A percentile compares a stretch with the other conserved stretches of the same genome.
These are phyloP conservation scores for Spinellus fusiger DNA, from an alignment of 192 early-diverging fungal species.

Conservation along the genomic window DNA sequence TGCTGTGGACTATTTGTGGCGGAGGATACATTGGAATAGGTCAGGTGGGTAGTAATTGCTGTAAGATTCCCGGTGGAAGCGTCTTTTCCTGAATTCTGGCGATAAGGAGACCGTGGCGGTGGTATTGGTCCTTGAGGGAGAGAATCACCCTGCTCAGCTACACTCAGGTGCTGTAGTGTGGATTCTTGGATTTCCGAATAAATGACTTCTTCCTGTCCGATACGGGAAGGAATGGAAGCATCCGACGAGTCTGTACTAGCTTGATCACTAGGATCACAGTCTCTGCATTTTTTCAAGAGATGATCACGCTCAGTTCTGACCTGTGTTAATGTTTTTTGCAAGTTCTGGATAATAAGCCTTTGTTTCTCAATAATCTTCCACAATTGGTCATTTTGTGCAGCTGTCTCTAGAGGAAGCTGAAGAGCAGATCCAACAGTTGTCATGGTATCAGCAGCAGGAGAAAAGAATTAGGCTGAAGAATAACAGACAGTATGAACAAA, in stretches of 20 bases:
- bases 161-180: neutral
- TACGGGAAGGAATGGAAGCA: neutral
- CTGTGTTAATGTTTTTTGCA: slow-evolving; percentile 60
- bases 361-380: slow-evolving; percentile 92
- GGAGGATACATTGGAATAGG: neutral
- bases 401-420: neutral
- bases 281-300: slow-evolving; percentile 13
- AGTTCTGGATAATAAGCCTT: slow-evolving; percentile 75
- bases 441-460: neutral
- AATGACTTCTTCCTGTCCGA: neutral
- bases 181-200: neutral
- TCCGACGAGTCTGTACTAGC: neutral
- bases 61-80: neutral
- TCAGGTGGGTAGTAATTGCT: neutral
- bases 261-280: neutral
- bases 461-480: neutral
- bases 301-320: slow-evolving; percentile 38
- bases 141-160: neutral
- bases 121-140: slow-evolving; percentile 4
- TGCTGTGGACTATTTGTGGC: neutral
- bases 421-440: neutral
- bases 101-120: slow-evolving; percentile 28
- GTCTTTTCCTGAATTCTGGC: slow-evolving; percentile 18
- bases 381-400: slow-evolving; percentile 73
- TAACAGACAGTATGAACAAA: neutral